Evolutionary conservation across 2,329 filamentous ascomycete genomes (phyloP).

Genomic region (Arthrobotrys pseudoclavata): DNA sequence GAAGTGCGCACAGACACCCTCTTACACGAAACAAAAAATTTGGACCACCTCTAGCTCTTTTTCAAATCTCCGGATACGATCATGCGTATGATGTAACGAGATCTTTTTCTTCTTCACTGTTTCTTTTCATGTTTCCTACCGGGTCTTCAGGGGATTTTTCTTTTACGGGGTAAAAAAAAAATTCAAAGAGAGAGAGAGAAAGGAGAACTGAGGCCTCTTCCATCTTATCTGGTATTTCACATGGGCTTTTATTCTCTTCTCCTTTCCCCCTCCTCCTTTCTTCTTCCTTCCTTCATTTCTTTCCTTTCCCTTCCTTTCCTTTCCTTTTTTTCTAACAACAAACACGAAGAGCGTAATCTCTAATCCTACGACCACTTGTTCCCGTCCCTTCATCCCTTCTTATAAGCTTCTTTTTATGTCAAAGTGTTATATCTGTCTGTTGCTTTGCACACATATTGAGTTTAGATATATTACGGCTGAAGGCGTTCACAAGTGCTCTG

Average conservation of each 20-base stretch:
- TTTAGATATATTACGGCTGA: constrained; percentile 55
- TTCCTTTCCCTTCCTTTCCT: neutral
- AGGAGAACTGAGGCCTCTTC: constrained; percentile 6
- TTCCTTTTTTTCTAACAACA: constrained; percentile 6
- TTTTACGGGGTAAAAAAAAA: constrained; percentile 9
- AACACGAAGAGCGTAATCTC: constrained; percentile 41
- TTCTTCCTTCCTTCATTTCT: neutral
- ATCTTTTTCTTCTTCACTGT: constrained; percentile 16
- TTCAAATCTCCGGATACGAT: constrained; percentile 33
- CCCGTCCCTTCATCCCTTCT: neutral
- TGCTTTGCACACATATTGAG: constrained; percentile 18
- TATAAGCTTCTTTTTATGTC: neutral
- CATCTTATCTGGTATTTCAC: constrained; percentile 26
- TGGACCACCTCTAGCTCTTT: constrained; percentile 5
- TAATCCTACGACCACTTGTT: constrained; percentile 16
- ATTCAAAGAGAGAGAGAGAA: constrained; percentile 1
- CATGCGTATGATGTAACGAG: constrained; percentile 57
- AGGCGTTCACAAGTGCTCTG: constrained; percentile 48
- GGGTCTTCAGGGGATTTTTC: constrained; percentile 23
- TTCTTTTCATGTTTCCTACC: constrained; percentile 19
- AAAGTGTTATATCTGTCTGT: neutral
- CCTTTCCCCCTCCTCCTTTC: neutral
- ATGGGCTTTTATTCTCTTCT: constrained; percentile 11
- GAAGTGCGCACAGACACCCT: constrained; percentile 23
- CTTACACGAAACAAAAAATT: constrained; percentile 25